Evolutionary conservation across 345 rosid species (phyloP), one percentile per base, ranked within the genome.

Genomic region (Cardiospermum halicacabum): DNA sequence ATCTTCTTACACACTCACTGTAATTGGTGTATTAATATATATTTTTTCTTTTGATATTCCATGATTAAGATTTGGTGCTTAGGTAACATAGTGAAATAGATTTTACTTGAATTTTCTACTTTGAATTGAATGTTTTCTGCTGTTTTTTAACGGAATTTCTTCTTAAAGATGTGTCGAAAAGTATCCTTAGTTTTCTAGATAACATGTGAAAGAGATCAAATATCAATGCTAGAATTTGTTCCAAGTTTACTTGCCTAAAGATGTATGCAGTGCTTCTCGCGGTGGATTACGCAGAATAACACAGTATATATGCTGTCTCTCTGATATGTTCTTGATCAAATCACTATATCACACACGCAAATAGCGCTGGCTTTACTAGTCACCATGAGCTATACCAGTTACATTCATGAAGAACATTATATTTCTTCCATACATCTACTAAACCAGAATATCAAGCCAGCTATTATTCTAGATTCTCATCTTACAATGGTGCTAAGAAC

Each of bases 381-480:
- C 39, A 18, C 26, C 21, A 43, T 27, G 39, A 21, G 66, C 13
- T 47, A n/a, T n/a, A 47, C 19, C 43, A 48, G 5, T 30, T 4
- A 45, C 43, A 48, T n/a, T 5, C 27, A 26, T 45, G 43, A 58
- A 58, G 62, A 63, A 34, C 47, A 32, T 31, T 21, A 36, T 32
- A 49, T 22, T 49, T 54, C 15, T 49, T 39, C 53, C 60, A 40
- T 11, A n/a, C 25, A 53, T 26, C 21, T 37, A n/a, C 60, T 40
- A 26, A n/a, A 39, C 15, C 0, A 11, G 60, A 65, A 65, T 39
- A 12, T 1, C 3, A n/a, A n/a, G 40, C n/a, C 4, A 39, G 53
- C 19, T 40, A 54, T 65, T 65, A 54, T 65, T 65, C 60, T 19
- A 18, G n/a, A 65, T 65, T 65, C 69, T 65, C 53, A 26, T 3